A percentile compares a stretch with the other conserved stretches of the same genome.
Evolutionary conservation across 2,329 filamentous ascomycete genomes (phyloP).

Genomic region (Fusarium sp.): DNA sequence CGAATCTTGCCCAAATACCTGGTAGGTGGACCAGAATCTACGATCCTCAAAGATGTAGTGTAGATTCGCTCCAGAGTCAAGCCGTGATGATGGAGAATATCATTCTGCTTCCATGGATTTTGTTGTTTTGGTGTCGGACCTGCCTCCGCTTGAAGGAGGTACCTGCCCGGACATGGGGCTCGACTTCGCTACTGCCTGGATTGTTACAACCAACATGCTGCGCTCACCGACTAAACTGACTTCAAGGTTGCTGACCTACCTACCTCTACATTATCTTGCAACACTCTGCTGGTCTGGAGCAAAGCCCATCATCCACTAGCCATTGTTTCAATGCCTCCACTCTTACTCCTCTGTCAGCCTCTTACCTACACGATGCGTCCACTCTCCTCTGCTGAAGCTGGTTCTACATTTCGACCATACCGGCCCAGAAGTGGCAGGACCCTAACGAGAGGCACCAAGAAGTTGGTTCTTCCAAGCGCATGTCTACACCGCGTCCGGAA

Average conservation of each 20-base stretch:
- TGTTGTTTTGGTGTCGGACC: background rate
- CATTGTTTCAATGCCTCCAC: background rate
- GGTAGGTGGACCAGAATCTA: background rate
- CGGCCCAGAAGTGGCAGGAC: background rate
- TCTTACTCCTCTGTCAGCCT: background rate
- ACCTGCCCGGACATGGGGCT: background rate
- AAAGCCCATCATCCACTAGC: background rate
- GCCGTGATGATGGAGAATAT: background rate
- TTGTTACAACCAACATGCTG: background rate
- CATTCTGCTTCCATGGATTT: background rate
- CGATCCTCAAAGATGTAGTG: background rate
- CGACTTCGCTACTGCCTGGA: background rate
- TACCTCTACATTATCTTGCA: background rate
- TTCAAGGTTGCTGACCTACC: background rate
- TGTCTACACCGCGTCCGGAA: constrained; percentile 1
- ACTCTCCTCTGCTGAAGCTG: background rate
- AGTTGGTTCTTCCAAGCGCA: background rate
- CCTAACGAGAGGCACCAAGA: background rate
- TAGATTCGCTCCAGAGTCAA: background rate
- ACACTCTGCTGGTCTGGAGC: background rate
- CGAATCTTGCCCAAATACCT: background rate
- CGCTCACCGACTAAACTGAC: constrained; percentile 5
- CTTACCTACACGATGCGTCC: background rate
- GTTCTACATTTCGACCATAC: background rate
- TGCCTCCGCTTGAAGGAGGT: background rate